A percentile compares a stretch with the other conserved stretches of the same genome.
Conservation (phyloP, 352 stramenopile species). For the Globisporangium alternatum region DNA sequence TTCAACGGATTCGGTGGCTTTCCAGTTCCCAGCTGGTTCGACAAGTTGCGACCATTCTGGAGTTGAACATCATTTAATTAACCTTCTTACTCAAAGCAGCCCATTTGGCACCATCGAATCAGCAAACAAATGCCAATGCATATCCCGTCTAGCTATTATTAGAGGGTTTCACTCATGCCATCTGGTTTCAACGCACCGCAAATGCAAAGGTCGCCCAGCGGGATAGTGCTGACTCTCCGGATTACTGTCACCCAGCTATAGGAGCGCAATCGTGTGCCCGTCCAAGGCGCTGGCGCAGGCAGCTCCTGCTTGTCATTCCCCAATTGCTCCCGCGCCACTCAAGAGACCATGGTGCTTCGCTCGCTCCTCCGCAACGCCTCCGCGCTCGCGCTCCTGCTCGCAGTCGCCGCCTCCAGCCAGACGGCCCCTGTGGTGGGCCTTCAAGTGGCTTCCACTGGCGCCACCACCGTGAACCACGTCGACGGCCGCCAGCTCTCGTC, state of each 20-base stretch:
- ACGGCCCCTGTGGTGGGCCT: background rate
- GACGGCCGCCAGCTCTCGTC: conserved; percentile 8
- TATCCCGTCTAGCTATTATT: background rate
- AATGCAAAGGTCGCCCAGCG: background rate
- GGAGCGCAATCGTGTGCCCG: background rate
- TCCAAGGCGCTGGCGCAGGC: background rate
- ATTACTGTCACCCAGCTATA: background rate
- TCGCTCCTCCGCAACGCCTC: conserved; percentile 14
- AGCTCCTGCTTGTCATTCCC: background rate
- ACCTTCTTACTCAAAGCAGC: no score
- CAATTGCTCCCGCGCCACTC: background rate
- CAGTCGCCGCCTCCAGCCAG: conserved; percentile 6
- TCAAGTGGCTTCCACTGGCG: background rate
- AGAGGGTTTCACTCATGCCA: background rate
- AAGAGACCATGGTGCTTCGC: conserved; percentile 14
- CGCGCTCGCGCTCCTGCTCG: conserved; percentile 17
- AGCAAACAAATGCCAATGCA: background rate
- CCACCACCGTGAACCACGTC: background rate
- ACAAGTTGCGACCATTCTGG: no score
- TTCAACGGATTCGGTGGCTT: no score
- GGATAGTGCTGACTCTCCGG: background rate
- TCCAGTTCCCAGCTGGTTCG: no score
- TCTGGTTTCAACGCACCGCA: background rate
- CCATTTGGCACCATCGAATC: no score
- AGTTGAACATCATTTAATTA: no score